These are phyloP conservation scores for Rutstroemia sp. DNA, from an alignment of 2,329 filamentous ascomycete genomes.

Conservation along the genomic window DNA sequence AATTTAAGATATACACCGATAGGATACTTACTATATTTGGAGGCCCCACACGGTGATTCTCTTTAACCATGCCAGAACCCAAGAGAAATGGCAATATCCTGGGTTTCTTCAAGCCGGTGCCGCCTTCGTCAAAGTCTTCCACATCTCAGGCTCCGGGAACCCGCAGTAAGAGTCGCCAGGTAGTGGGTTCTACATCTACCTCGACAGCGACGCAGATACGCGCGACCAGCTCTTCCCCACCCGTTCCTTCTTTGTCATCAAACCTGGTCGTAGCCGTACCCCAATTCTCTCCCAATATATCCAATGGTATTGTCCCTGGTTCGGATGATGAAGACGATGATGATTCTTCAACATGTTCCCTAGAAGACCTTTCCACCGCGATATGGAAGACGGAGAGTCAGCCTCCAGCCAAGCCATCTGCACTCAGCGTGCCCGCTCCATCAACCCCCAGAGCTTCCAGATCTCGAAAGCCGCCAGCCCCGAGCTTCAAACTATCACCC, in stretches of 20 bases:
- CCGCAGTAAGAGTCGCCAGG: background rate
- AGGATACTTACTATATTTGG: too few relatives aligned
- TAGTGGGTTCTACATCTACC: background rate
- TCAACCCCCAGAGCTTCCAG: slow-evolving; percentile 12
- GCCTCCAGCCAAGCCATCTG: background rate
- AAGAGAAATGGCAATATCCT: slow-evolving; percentile 4
- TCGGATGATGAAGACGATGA: slow-evolving; percentile 61
- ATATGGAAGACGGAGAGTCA: slow-evolving; percentile 10
- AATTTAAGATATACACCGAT: too few relatives aligned
- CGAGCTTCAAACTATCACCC: slow-evolving; percentile 40
- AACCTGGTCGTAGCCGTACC: background rate
- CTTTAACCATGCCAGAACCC: background rate
- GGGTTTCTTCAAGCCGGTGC: slow-evolving; percentile 3
- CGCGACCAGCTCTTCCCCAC: background rate
- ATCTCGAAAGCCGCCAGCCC: slow-evolving; percentile 11
- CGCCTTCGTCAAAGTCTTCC: background rate
- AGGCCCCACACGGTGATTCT: background rate
- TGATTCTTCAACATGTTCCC: slow-evolving; percentile 41
- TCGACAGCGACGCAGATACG: background rate
- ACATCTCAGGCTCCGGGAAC: background rate
- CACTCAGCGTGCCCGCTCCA: background rate
- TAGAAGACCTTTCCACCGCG: slow-evolving; percentile 42
- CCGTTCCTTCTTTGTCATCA: background rate
- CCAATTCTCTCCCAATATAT: background rate
- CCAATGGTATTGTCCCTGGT: slow-evolving; percentile 46